phyloP scores from a whole-genome alignment of 2,329 filamentous ascomycete species.

The Diaporthe humulicola region DNA sequence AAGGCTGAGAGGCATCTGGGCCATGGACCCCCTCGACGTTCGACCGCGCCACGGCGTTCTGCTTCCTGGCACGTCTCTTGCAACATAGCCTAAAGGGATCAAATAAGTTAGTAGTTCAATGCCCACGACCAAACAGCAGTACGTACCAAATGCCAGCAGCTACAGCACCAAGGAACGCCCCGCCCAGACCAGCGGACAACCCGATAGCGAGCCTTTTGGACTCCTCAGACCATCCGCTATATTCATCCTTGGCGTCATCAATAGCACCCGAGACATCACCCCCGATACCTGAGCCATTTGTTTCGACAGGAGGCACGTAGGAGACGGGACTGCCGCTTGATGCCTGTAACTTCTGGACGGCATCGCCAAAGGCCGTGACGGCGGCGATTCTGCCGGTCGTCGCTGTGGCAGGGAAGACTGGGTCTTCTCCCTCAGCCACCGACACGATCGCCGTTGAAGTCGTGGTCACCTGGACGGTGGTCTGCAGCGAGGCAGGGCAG shows the following conservation, averaged over 20 bases:
- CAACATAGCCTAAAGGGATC: neutral
- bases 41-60: neutral
- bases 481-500: constrained; percentile 65
- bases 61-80: constrained; percentile 11
- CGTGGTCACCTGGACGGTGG: constrained; percentile 53
- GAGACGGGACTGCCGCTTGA: constrained; percentile 37
- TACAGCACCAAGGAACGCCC: constrained; percentile 14
- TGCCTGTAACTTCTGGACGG: constrained; percentile 45
- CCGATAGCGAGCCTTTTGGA: constrained; percentile 38
- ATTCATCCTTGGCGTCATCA: constrained; percentile 7
- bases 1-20: constrained; percentile 7
- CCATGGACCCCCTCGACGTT: neutral
- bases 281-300: neutral
- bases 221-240: constrained; percentile 25
- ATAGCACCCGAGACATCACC: neutral
- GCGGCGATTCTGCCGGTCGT: constrained; percentile 48
- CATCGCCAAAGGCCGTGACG: constrained; percentile 56
- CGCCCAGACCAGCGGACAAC: constrained; percentile 35
- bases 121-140: too few relatives aligned
- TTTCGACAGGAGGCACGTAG: constrained; percentile 19
- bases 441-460: constrained; percentile 57
- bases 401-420: constrained; percentile 56
- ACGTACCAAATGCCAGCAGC: constrained; percentile 23
- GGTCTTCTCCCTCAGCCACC: constrained; percentile 52
- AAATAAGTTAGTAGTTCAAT: neutral